These are phyloP conservation scores for Ilyonectria mors-panacis DNA, from an alignment of 2,329 filamentous ascomycete genomes.

Conservation along the genomic window DNA sequence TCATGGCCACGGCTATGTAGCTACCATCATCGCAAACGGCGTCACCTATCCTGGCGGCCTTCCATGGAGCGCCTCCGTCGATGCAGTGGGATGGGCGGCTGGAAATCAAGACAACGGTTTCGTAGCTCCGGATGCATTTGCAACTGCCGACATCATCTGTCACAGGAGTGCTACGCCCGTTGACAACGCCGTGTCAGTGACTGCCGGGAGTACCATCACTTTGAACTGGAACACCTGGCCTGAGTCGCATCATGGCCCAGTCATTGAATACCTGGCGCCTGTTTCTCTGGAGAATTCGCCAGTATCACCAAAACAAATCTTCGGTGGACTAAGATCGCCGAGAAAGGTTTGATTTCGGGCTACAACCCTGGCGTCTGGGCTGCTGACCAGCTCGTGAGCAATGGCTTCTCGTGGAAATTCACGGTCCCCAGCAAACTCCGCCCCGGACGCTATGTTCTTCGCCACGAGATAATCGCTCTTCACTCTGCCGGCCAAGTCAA, in stretches of 20 bases:
- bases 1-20: slow-evolving; percentile 50
- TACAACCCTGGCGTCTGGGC: slow-evolving; percentile 57
- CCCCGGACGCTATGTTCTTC: slow-evolving; percentile 64
- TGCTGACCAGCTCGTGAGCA: slow-evolving; percentile 59
- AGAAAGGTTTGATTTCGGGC: slow-evolving; percentile 62
- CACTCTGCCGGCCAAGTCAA: slow-evolving; percentile 59
- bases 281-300: slow-evolving; percentile 64
- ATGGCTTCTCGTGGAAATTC: slow-evolving; percentile 62
- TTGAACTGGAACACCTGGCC: slow-evolving; percentile 78
- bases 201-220: slow-evolving; percentile 71
- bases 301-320: slow-evolving; percentile 63
- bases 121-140: slow-evolving; percentile 60
- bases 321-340: slow-evolving; percentile 55
- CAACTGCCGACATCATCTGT: slow-evolving; percentile 62
- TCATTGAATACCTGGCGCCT: slow-evolving; percentile 73
- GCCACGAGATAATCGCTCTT: slow-evolving; percentile 65
- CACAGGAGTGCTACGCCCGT: slow-evolving; percentile 60
- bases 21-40: slow-evolving; percentile 44
- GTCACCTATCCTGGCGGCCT: slow-evolving; percentile 52
- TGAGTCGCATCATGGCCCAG: slow-evolving; percentile 71
- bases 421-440: slow-evolving; percentile 61
- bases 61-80: slow-evolving; percentile 44
- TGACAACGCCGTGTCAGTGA: slow-evolving; percentile 59
- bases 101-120: slow-evolving; percentile 59
- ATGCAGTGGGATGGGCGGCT: slow-evolving; percentile 55